Evolutionary conservation across 2,329 filamentous ascomycete species (phyloP).

Genomic region (Colletotrichum abscissum): DNA sequence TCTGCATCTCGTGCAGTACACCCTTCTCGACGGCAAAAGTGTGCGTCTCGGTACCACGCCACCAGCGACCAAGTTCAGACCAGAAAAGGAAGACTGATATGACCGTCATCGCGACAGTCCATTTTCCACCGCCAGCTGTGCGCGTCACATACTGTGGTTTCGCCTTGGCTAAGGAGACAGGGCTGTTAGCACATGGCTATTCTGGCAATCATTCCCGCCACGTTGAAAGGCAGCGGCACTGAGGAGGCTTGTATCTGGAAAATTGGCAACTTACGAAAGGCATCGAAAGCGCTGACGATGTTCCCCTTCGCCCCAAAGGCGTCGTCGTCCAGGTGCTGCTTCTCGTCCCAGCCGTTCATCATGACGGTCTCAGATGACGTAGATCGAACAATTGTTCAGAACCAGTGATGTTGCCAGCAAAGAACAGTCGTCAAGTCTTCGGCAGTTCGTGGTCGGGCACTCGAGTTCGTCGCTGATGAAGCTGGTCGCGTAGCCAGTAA

Average conservation of each 20-base stretch:
- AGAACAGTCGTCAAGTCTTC: neutral
- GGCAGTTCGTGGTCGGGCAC: neutral
- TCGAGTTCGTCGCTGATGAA: neutral
- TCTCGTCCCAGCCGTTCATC: slow-evolving; percentile 85
- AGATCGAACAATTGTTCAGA: neutral
- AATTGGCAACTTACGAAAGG: slow-evolving; percentile 79
- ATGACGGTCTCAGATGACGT: neutral
- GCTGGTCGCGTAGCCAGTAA: neutral
- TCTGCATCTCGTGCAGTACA: slow-evolving; percentile 86
- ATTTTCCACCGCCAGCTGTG: slow-evolving; percentile 89
- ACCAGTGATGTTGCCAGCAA: neutral
- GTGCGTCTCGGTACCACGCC: slow-evolving; percentile 84
- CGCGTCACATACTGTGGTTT: slow-evolving; percentile 92
- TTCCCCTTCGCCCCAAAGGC: slow-evolving; percentile 79
- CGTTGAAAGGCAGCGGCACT: neutral
- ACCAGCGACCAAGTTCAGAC: slow-evolving; percentile 85
- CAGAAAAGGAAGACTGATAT: slow-evolving; percentile 81
- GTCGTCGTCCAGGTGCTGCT: slow-evolving; percentile 76
- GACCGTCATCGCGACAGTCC: slow-evolving; percentile 85
- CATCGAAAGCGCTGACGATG: slow-evolving; percentile 91
- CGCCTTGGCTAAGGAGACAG: slow-evolving; percentile 78
- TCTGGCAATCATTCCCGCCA: neutral
- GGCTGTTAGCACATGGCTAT: slow-evolving; percentile 37
- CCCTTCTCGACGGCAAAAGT: slow-evolving; percentile 95
- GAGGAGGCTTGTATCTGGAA: neutral